Conservation (phyloP, 768 basidiomycete species). For the Collybia mongolica region DNA sequence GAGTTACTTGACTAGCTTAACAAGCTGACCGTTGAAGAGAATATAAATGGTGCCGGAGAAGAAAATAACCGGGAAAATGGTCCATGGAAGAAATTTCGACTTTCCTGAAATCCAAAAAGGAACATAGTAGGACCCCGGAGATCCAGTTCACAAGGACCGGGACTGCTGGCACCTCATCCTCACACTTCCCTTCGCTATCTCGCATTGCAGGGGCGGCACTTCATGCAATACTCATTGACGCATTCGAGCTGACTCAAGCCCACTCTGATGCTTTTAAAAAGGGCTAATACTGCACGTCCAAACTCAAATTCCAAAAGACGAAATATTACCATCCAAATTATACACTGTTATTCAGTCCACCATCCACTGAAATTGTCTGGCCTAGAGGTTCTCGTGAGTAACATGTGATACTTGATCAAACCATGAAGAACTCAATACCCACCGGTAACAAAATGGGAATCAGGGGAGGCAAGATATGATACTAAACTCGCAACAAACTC, state of each 20-base stretch:
- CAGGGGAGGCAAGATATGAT: constrained; percentile 32
- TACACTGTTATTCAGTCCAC: background rate
- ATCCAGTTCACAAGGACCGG: background rate
- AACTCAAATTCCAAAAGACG: too few relatives aligned
- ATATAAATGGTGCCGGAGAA: background rate
- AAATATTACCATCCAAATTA: too few relatives aligned
- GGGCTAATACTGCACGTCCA: too few relatives aligned
- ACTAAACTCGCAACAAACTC: constrained; percentile 31
- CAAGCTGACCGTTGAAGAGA: background rate
- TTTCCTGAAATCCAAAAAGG: too few relatives aligned
- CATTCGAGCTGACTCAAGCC: too few relatives aligned
- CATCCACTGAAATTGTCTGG: constrained; percentile 9
- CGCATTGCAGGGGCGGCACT: too few relatives aligned
- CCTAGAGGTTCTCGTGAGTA: background rate
- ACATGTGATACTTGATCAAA: background rate
- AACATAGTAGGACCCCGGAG: constrained; percentile 5
- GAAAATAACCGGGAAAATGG: background rate
- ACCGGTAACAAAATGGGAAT: constrained; percentile 34
- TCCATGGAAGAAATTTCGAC: constrained; percentile 5
- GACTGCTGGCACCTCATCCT: constrained; percentile 3
- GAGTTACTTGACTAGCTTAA: constrained; percentile 15
- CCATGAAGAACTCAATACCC: background rate
- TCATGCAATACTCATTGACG: too few relatives aligned
- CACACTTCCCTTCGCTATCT: too few relatives aligned
- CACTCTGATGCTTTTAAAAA: too few relatives aligned